Percentiles rank a stretch among this genome's conserved stretches.
These are phyloP conservation scores for Pseudogymnoascus sp. DNA, from an alignment of 2,329 filamentous ascomycete species.

Conservation along the genomic window DNA sequence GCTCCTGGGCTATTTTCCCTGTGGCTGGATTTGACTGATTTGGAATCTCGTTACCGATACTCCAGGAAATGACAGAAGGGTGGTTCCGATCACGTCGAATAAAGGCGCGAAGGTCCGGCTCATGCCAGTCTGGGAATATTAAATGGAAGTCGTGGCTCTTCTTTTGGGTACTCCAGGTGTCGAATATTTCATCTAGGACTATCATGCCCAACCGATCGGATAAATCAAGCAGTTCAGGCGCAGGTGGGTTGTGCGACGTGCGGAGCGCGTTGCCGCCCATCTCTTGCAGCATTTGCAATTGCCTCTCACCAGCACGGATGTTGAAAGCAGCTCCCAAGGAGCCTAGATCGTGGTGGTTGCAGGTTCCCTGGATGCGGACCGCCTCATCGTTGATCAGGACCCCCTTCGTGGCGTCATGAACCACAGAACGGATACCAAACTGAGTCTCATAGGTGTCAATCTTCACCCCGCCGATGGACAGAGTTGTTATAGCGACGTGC, in stretches of 20 bases:
- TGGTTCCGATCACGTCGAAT: conserved; percentile 50
- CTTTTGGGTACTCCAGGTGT: conserved; percentile 43
- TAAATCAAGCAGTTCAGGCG: conserved; percentile 42
- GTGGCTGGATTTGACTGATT: conserved; percentile 38
- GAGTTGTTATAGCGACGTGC: conserved; percentile 39
- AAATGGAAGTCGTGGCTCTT: conserved; percentile 42
- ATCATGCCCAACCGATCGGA: conserved; percentile 44
- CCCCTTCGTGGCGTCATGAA: conserved; percentile 35
- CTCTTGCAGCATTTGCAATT: conserved; percentile 42
- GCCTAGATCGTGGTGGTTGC: conserved; percentile 46
- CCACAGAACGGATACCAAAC: conserved; percentile 43
- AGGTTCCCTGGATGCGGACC: conserved; percentile 39
- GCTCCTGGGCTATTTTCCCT: conserved; percentile 27
- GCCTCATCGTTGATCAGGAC: conserved; percentile 40
- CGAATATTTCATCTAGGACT: conserved; percentile 48
- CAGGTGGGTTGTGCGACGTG: conserved; percentile 47
- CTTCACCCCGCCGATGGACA: conserved; percentile 24
- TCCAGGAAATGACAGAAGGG: conserved; percentile 46
- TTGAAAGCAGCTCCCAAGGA: conserved; percentile 46
- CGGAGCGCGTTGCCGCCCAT: conserved; percentile 45
- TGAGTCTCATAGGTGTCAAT: conserved; percentile 42
- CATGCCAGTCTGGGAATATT: conserved; percentile 47
- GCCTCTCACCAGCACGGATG: conserved; percentile 39
- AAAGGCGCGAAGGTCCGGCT: conserved; percentile 44
- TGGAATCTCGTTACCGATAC: conserved; percentile 46